These are phyloP conservation scores for Gossypioides kirkii DNA, from an alignment of 345 rosid species.

Conservation along the genomic window DNA sequence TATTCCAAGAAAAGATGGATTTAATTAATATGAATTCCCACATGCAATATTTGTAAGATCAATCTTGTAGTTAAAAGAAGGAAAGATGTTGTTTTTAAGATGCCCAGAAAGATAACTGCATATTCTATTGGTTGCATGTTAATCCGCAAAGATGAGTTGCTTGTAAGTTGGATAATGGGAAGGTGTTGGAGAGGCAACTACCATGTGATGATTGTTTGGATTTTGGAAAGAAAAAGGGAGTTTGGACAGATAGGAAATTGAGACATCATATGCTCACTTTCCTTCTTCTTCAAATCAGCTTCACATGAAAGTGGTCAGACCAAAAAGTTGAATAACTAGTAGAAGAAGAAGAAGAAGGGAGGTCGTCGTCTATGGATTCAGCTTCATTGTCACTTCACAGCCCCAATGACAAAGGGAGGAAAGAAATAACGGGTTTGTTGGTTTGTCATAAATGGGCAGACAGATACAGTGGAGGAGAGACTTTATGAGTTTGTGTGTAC, in stretches of 20 bases:
- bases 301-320: conserved; percentile 24
- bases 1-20: not conserved
- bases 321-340: not conserved
- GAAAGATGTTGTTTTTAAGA: not conserved
- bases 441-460: conserved; percentile 41
- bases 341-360: not conserved
- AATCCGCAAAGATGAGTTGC: conserved; percentile 17
- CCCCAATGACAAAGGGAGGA: not conserved
- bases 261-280: conserved; percentile 16
- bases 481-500: conserved; percentile 26
- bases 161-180: conserved; percentile 13
- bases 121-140: conserved; percentile 9
- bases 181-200: conserved; percentile 11
- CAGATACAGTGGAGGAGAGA: conserved; percentile 21
- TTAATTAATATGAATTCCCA: not conserved
- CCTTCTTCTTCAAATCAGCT: conserved; percentile 22
- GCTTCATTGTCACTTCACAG: conserved; percentile 21
- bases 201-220: conserved; percentile 31
- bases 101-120: not conserved
- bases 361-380: not conserved
- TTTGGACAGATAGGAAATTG: not conserved
- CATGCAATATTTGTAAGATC: not conserved
- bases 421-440: conserved; percentile 18
- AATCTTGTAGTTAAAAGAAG: not conserved
- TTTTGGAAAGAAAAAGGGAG: conserved; percentile 10